Evolutionary conservation across 176 grass and related monocot genomes (phyloP), one percentile per base, ranked within the genome.

Genomic region (Pontederia crassipes): DNA sequence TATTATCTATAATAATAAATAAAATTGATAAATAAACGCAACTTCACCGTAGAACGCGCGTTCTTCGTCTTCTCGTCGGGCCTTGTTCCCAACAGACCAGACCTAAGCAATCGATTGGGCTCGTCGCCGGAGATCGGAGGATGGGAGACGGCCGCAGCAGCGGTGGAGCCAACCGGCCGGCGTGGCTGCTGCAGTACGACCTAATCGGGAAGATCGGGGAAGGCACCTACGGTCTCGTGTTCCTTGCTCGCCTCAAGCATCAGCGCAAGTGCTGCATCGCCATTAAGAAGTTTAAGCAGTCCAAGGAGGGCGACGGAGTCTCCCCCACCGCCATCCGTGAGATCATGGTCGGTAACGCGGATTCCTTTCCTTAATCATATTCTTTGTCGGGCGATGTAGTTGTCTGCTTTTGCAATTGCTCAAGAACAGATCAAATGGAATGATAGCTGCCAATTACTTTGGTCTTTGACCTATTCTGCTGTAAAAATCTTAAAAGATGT

Each of bases 211-310:
- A 97, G 87, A 91, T 97, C 55, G 93, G 93, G 2, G 93, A 97
- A 74, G 93, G 93, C 13, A 91, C 93, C 27, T 97, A 97, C 71
- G 93, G 93, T 7, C 93, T 97, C 70, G 93, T 97, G 12, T 97
- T 97, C 77, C 79, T 97, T 29, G 92, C 92, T 18, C 76, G 81
- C 66, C 85, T 83, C 59, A 97, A 82, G 29, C 29, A 35, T 67
- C 55, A 62, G n/a, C 84, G 93, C 15, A 85, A 83, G 29, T 62
- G 76, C 74, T 89, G 83, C 60, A 97, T 97, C 79, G 93, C 93
- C 54, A 88, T 97, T 72, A 91, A 97, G 71, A 97, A 97, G 78
- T 97, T 97, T 63, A 97, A 97, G 84, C 92, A 97, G 65, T 97
- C 92, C 75, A 82, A 82, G 48, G 79, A 82, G 70, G 79, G 79